Base-by-base conservation (phyloP, 306 rosid genomes). In the Canavalia gladiata region DNA sequence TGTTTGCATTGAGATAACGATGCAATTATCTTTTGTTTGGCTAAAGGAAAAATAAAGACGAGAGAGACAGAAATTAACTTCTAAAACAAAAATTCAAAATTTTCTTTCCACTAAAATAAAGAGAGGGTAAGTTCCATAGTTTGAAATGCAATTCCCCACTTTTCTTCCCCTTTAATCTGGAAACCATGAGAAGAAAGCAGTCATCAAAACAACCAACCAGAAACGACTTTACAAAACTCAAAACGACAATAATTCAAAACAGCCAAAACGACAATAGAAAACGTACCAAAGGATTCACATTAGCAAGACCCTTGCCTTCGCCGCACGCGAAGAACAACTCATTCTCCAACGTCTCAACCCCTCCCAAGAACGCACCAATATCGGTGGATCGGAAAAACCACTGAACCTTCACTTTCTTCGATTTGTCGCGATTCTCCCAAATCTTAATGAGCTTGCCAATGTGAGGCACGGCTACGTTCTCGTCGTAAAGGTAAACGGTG, bases 381-480 rank as follows among this genome's bases (percentile, higher is more conserved):
- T 94, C 97, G 6, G 69, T n/a, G 6, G 91, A 92, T 12, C 87
- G 94, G 65, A 92, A 91, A 55, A 91, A 92, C 98, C 98, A 92
- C 5, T 90, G 84, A 69, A 92, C 77, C 81, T 91, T 90, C 28
- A 92, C 89, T 75, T 86, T 91, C 88, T 71, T 90, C 2, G 80
- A 5, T 82, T 84, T 89, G 18, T 91, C 88, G 29, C 67, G 46
- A 60, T 63, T 77, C 84, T 90, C 90, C 97, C 95, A 90, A 8
- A 94, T 87, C 87, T 92, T 91, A 30, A 92, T 81, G 72, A 94
- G 80, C 70, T 87, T 92, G 1, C 97, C 97, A 18, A 92, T 79
- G 63, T 70, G 77, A 12, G 95, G 98, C 52, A 87, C 92, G 0
- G 80, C 28, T 34, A 84, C 92, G 34, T 74, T 88, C 9, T 87